Percentiles rank a stretch among this genome's conserved stretches.
phyloP scores from a whole-genome alignment of 1,139 yeast genomes.

The Candida sp. region DNA sequence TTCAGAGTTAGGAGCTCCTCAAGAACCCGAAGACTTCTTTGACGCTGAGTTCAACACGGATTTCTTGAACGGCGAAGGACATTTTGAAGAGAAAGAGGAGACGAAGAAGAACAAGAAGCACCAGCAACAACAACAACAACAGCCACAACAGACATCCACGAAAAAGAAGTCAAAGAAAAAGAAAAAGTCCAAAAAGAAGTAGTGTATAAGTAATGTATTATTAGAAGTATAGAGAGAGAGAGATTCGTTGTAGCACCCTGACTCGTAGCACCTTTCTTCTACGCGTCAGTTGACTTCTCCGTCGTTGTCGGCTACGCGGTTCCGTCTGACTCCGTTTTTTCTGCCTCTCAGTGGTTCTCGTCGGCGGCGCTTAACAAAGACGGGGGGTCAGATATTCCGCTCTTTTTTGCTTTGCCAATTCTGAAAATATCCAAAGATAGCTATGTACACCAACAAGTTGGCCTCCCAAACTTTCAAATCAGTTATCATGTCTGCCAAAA shows the following conservation, averaged over 20 bases:
- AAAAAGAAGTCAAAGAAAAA: constrained; percentile 27
- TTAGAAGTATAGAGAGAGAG: background rate
- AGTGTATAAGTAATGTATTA: constrained; percentile 1
- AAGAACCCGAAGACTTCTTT: constrained; percentile 7
- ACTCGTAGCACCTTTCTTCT: background rate
- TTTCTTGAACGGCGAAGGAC: constrained; percentile 30
- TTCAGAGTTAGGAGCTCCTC: constrained; percentile 6
- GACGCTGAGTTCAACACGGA: constrained; percentile 27
- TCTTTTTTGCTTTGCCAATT: background rate
- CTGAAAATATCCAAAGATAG: background rate
- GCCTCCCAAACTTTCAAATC: constrained; percentile 24
- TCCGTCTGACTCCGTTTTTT: background rate
- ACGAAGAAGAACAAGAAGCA: constrained; percentile 1
- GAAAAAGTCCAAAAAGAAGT: constrained; percentile 28
- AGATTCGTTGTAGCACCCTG: background rate
- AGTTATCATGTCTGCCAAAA: constrained; percentile 25
- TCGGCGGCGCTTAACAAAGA: background rate
- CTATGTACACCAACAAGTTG: constrained; percentile 24
- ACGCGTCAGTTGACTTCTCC: background rate
- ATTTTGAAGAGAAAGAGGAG: constrained; percentile 12
- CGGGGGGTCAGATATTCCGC: background rate
- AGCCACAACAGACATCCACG: constrained; percentile 1
- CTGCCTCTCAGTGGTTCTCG: background rate
- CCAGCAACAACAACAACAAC: background rate
- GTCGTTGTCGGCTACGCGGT: background rate